Conservation (phyloP, 2,329 filamentous ascomycete genomes). For the Drechslerella coelobrocha region DNA sequence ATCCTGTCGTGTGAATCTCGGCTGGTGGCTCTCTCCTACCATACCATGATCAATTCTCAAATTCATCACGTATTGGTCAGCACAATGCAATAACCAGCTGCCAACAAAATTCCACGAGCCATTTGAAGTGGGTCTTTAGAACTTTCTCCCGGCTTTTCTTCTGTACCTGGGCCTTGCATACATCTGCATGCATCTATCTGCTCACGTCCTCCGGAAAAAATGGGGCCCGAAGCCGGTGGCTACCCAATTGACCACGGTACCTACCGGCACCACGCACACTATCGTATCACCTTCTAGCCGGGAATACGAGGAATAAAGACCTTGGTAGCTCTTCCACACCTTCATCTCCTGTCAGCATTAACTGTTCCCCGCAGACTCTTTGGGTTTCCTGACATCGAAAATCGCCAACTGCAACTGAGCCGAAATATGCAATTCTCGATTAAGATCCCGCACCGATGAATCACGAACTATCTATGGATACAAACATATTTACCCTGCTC, state of each 20-base stretch:
- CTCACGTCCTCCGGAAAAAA: not conserved
- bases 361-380: not conserved
- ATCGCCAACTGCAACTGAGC: not conserved
- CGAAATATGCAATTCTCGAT: not conserved
- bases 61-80: too few relatives aligned
- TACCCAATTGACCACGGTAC: not conserved
- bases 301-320: not conserved
- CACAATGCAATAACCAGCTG: too few relatives aligned
- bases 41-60: too few relatives aligned
- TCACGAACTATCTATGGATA: conserved; percentile 14
- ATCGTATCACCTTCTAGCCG: too few relatives aligned
- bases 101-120: too few relatives aligned
- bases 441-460: not conserved
- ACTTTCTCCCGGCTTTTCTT: too few relatives aligned
- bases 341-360: not conserved
- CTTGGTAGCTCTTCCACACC: too few relatives aligned
- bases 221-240: not conserved
- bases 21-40: too few relatives aligned
- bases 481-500: conserved; percentile 15
- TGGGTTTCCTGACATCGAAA: conserved; percentile 5
- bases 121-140: not conserved
- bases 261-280: too few relatives aligned
- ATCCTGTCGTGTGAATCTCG: too few relatives aligned
- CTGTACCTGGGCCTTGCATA: not conserved
- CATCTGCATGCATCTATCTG: not conserved